These are phyloP conservation scores for Acacia crassicarpa DNA, from an alignment of 306 rosid species.

Conservation along the genomic window DNA sequence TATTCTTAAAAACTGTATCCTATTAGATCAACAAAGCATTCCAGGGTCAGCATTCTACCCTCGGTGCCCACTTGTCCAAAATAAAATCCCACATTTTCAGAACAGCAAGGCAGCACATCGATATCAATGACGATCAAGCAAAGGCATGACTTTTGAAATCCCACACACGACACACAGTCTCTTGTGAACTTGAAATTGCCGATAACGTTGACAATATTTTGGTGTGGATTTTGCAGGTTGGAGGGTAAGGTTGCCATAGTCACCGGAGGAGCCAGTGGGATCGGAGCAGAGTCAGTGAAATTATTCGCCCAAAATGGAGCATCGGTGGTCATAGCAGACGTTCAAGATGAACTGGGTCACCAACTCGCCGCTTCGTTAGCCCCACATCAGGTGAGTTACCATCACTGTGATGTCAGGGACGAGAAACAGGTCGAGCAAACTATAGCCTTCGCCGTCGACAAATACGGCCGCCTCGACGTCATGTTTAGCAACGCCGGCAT, in stretches of 20 bases:
- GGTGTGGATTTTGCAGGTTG: constrained; percentile 41
- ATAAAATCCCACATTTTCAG: not conserved
- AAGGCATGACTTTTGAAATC: not conserved
- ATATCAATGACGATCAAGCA: not conserved
- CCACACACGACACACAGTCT: not conserved
- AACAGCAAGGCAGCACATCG: not conserved
- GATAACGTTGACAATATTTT: not conserved
- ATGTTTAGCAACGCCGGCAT: constrained; percentile 78
- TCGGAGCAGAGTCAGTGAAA: constrained; percentile 61
- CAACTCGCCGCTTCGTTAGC: constrained; percentile 50
- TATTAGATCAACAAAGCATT: too few relatives aligned
- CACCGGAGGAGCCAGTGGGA: constrained; percentile 72
- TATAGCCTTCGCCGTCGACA: constrained; percentile 44
- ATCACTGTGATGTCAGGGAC: constrained; percentile 68
- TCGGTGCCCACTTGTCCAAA: not conserved
- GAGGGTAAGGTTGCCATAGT: constrained; percentile 75
- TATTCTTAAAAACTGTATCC: too few relatives aligned
- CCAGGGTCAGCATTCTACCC: too few relatives aligned
- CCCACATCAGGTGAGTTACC: constrained; percentile 43
- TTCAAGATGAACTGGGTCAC: constrained; percentile 63
- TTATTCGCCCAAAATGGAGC: constrained; percentile 62
- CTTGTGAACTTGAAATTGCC: not conserved
- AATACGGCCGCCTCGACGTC: constrained; percentile 55
- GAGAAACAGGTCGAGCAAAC: constrained; percentile 71
- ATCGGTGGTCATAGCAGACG: constrained; percentile 56